Evolutionary conservation across 2,329 filamentous ascomycete species (phyloP).

Genomic region (Beauveria australis): DNA sequence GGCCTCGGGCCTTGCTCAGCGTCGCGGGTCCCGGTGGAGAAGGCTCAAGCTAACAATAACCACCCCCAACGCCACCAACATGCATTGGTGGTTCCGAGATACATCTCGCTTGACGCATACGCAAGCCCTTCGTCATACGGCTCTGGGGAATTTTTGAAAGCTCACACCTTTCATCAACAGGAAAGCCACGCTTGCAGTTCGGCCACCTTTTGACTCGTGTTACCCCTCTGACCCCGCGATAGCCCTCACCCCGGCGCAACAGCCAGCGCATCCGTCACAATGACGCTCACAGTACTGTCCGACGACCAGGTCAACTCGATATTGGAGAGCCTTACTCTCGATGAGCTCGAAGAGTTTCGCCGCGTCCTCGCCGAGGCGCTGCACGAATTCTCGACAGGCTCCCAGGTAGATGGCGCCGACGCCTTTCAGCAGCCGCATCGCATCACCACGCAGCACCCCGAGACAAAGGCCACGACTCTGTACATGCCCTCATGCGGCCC

Average conservation of each 20-base stretch:
- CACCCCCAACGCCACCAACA: slow-evolving; percentile 1
- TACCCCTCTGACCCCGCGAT: slow-evolving; percentile 9
- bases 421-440: slow-evolving; percentile 49
- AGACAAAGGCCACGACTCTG: slow-evolving; percentile 50
- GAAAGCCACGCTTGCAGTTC: background rate
- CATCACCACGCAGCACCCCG: slow-evolving; percentile 37
- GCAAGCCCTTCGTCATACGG: background rate
- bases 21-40: slow-evolving; percentile 4
- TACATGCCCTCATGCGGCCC: slow-evolving; percentile 68
- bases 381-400: slow-evolving; percentile 53
- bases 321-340: slow-evolving; percentile 42
- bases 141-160: background rate
- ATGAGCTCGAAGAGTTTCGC: slow-evolving; percentile 47
- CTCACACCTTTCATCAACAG: background rate
- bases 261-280: slow-evolving; percentile 22
- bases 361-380: slow-evolving; percentile 41
- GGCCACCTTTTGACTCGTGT: background rate
- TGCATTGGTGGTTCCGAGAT: background rate
- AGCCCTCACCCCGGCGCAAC: background rate
- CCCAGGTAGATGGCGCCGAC: slow-evolving; percentile 33
- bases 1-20: background rate
- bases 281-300: slow-evolving; percentile 51
- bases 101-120: background rate
- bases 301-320: slow-evolving; percentile 47
- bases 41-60: background rate